Percentiles rank a stretch among this genome's conserved stretches.
These are phyloP conservation scores for Athelia psychrophila DNA, from an alignment of 1,284 basidiomycete genomes.

Conservation along the genomic window DNA sequence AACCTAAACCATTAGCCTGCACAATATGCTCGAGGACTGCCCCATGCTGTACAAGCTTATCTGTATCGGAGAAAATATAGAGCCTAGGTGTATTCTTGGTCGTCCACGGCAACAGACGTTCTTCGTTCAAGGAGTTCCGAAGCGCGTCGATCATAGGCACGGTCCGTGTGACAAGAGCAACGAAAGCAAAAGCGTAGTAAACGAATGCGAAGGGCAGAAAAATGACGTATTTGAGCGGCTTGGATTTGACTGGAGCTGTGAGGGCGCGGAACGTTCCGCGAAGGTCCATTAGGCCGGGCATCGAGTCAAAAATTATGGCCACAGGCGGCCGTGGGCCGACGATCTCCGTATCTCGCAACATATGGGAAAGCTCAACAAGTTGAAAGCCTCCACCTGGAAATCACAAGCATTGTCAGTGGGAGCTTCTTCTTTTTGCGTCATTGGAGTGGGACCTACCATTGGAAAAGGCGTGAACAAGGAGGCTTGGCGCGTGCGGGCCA, in stretches of 20 bases:
- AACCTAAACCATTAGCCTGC: neutral
- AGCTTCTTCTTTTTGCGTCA: neutral
- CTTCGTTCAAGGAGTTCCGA: neutral
- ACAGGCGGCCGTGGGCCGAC: neutral
- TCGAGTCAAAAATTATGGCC: neutral
- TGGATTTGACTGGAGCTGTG: neutral
- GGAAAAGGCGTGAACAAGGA: neutral
- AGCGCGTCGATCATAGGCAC: neutral
- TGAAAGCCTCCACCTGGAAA: conserved; percentile 1
- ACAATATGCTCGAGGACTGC: neutral
- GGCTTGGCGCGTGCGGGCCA: neutral
- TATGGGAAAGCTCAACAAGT: neutral
- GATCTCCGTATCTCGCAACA: neutral
- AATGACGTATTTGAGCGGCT: neutral
- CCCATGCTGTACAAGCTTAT: neutral
- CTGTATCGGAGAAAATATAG: neutral
- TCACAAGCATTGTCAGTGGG: neutral
- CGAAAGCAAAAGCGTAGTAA: neutral
- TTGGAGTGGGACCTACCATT: neutral
- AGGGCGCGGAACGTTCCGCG: neutral
- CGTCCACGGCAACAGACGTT: neutral
- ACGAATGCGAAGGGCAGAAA: neutral
- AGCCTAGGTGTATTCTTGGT: neutral
- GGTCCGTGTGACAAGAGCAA: neutral
- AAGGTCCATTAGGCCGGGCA: neutral